Evolutionary conservation across 768 basidiomycete genomes (phyloP).

Genomic region (Russula brevipes): DNA sequence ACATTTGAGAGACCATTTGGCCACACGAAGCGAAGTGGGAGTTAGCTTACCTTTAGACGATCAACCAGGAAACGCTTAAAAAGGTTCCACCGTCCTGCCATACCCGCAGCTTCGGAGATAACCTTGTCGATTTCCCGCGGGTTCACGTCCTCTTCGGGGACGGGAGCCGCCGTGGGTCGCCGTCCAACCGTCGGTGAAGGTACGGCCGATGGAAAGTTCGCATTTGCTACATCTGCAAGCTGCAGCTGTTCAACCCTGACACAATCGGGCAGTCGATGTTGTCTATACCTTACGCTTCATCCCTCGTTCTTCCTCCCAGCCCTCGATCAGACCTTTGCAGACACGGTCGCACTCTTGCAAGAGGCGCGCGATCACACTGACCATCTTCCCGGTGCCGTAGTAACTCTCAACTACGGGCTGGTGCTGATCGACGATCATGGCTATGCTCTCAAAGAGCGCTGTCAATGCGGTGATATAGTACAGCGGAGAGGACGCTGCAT

Average conservation of each 20-base stretch:
- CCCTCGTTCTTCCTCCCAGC: slow-evolving; percentile 89
- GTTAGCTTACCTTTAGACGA: slow-evolving; percentile 51
- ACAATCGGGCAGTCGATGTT: background rate
- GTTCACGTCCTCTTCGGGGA: slow-evolving; percentile 61
- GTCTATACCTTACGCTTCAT: slow-evolving; percentile 68
- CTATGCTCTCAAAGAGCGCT: slow-evolving; percentile 90
- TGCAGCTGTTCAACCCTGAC: slow-evolving; percentile 21
- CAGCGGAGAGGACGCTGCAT: slow-evolving; percentile 78
- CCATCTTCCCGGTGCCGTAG: slow-evolving; percentile 88
- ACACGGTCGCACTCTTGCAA: slow-evolving; percentile 86
- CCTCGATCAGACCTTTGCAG: slow-evolving; percentile 62
- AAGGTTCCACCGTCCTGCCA: slow-evolving; percentile 88
- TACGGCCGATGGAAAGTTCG: slow-evolving; percentile 27
- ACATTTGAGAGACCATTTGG: background rate
- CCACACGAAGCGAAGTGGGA: background rate
- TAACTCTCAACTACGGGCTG: slow-evolving; percentile 98
- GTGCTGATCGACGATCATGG: slow-evolving; percentile 95
- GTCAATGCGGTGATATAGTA: slow-evolving; percentile 91
- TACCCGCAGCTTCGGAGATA: slow-evolving; percentile 81
- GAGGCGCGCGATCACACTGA: slow-evolving; percentile 64
- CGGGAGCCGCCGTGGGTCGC: background rate
- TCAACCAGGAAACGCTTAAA: slow-evolving; percentile 85
- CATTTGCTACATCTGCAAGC: slow-evolving; percentile 35
- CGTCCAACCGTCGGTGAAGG: slow-evolving; percentile 18
- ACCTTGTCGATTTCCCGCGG: slow-evolving; percentile 89